A percentile compares a stretch with the other conserved stretches of the same genome.
Evolutionary conservation across 495 filamentous ascomycete species (phyloP).

Genomic region (Hypoxylon trugodes): DNA sequence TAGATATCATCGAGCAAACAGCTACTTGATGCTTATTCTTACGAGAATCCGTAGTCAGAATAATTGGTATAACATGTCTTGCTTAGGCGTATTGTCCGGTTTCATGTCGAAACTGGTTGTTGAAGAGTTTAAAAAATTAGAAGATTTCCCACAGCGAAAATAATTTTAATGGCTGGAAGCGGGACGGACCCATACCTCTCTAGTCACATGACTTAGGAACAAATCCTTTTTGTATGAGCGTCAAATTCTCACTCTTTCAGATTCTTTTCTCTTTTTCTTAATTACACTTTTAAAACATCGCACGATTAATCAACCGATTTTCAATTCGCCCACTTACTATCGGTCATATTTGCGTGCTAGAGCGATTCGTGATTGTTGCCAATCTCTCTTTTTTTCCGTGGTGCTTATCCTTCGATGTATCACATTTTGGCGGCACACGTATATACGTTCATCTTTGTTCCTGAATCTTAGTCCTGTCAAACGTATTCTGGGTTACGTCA

Average conservation of each 20-base stretch:
- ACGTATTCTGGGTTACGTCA: too few species aligned
- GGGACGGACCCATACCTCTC: neutral
- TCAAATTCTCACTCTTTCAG: neutral
- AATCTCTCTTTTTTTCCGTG: conserved; percentile 28
- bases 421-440: conserved; percentile 38
- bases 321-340: conserved; percentile 52
- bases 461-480: neutral
- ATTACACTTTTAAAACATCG: conserved; percentile 51
- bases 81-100: too few species aligned
- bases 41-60: neutral
- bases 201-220: conserved; percentile 16
- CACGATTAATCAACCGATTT: conserved; percentile 64
- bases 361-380: conserved; percentile 45
- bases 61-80: neutral
- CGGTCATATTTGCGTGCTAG: conserved; percentile 63
- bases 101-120: too few species aligned
- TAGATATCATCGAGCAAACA: neutral
- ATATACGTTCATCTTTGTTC: conserved; percentile 4
- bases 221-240: conserved; percentile 3
- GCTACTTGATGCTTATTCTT: neutral
- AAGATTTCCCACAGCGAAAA: too few species aligned
- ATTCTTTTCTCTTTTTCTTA: conserved; percentile 43
- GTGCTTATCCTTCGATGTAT: conserved; percentile 26
- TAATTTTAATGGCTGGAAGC: conserved; percentile 31
- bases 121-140: conserved; percentile 16